Base-by-base conservation (phyloP, 257 asterid species). In the Penstemon eatonii region DNA sequence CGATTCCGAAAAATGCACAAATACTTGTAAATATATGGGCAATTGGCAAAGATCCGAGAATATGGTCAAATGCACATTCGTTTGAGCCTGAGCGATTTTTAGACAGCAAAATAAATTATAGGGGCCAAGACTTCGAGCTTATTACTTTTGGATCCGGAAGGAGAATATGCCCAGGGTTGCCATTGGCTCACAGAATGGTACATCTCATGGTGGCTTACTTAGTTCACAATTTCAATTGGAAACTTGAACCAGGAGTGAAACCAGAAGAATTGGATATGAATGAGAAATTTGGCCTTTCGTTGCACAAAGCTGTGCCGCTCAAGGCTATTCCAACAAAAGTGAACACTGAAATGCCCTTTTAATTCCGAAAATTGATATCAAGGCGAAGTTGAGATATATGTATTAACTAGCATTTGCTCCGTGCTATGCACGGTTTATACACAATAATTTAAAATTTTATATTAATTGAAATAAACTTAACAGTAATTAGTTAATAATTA, bases 101-200 rank as follows among this genome's bases (percentile, higher is more conserved):
- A 12, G 54, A 49, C 54, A 49, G 54, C 54, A 11, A 49, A 49
- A 49, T 11, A 49, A 15, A 49, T 15, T 49, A 9, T 6, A 49
- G 6, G 6, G 54, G 54, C 13, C 54, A 49, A 49, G 54, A 49
- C 6, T 49, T 49, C 15, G 54, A 49, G 54, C 54, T 49, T 1
- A 49, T 49, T 49, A 13, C 54, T 10, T 49, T 49, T 15, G 54
- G 54, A 9, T 49, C 54, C 3, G 54, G 54, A 49, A 49, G 54
- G 54, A 49, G 54, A 49, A 49, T 49, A 49, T 49, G 54, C 54
- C 54, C 54, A 4, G 54, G 54, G 6, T 10, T 49, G 54, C 54
- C 54, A 49, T 49, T 49, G 54, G 54, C 54, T 1, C 54, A 49
- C n/a, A 10, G 54, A 12, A 49, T 49, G 54, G 54, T 49, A 12